These are phyloP conservation scores for Colletotrichum liriopes DNA, from an alignment of 2,329 filamentous ascomycete species.

Conservation along the genomic window DNA sequence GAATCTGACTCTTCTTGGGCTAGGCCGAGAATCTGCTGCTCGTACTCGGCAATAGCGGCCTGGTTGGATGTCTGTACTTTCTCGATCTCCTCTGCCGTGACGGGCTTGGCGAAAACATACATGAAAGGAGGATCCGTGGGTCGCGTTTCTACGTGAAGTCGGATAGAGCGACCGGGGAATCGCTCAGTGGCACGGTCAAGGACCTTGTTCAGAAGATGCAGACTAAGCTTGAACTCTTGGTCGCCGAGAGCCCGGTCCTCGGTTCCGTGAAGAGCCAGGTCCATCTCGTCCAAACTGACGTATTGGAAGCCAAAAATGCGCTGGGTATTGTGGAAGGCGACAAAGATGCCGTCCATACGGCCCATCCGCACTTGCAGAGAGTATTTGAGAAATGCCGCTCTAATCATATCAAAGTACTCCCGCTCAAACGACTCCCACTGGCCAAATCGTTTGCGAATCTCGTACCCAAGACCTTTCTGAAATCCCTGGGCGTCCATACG, in stretches of 20 bases:
- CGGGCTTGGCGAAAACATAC: conserved; percentile 92
- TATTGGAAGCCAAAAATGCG: conserved; percentile 99
- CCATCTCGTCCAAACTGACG: conserved; percentile 88
- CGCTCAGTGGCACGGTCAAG: conserved; percentile 81
- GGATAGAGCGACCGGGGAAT: conserved; percentile 83
- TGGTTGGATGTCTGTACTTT: conserved; percentile 80
- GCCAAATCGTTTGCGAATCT: conserved; percentile 83
- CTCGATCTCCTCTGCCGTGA: conserved; percentile 80
- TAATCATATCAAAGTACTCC: conserved; percentile 97
- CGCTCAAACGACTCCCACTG: conserved; percentile 93
- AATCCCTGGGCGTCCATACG: conserved; percentile 86
- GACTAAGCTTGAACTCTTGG: conserved; percentile 86
- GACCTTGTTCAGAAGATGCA: conserved; percentile 84
- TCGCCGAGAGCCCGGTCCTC: conserved; percentile 78
- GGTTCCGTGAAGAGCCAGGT: conserved; percentile 88
- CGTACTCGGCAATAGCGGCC: conserved; percentile 77
- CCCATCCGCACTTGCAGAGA: conserved; percentile 97
- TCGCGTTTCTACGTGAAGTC: conserved; percentile 87
- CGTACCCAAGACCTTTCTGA: conserved; percentile 85
- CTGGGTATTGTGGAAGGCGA: conserved; percentile 95
- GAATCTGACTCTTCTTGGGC: conserved; percentile 51
- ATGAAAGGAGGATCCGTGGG: conserved; percentile 75
- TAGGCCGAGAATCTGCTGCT: conserved; percentile 73
- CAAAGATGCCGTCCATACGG: conserved; percentile 98
- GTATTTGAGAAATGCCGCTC: conserved; percentile 95